Conservation (phyloP, 2,329 filamentous ascomycete species). For the Ambrosiella cleistominuta region DNA sequence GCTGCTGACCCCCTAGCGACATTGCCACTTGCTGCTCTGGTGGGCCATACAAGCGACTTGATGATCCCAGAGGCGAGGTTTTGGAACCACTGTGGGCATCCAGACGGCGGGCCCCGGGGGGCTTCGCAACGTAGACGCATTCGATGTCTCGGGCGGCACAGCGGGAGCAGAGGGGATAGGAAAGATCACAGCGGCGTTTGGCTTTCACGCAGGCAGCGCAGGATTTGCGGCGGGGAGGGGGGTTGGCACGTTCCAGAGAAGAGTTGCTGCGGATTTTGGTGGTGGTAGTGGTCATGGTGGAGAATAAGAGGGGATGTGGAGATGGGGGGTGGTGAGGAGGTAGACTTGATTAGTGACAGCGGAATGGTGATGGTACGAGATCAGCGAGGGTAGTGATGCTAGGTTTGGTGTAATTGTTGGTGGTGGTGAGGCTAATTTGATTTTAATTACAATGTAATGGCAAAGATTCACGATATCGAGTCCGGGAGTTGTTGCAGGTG, state of each 20-base stretch:
- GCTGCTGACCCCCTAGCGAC: neutral
- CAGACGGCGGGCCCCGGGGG: neutral
- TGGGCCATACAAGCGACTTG: too few relatives aligned
- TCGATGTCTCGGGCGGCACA: conserved; percentile 30
- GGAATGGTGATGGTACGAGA: too few relatives aligned
- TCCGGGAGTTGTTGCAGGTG: too few relatives aligned
- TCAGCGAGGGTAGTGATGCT: neutral
- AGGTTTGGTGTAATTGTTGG: neutral
- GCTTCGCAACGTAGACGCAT: conserved; percentile 26
- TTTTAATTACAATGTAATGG: neutral
- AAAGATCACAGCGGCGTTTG: conserved; percentile 39
- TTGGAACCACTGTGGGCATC: too few relatives aligned
- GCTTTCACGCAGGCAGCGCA: conserved; percentile 38
- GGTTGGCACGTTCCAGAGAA: conserved; percentile 24
- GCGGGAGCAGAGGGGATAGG: conserved; percentile 32
- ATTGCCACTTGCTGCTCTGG: neutral
- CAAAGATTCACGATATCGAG: neutral
- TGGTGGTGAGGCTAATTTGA: neutral
- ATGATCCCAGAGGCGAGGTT: too few relatives aligned
- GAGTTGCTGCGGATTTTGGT: conserved; percentile 2
- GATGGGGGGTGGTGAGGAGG: too few relatives aligned
- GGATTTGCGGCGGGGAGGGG: conserved; percentile 34
- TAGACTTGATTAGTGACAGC: too few relatives aligned
- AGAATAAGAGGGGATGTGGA: neutral
- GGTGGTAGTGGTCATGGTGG: neutral